These are phyloP conservation scores for Aspergillus sojae DNA, from an alignment of 2,329 filamentous ascomycete genomes.

Conservation along the genomic window DNA sequence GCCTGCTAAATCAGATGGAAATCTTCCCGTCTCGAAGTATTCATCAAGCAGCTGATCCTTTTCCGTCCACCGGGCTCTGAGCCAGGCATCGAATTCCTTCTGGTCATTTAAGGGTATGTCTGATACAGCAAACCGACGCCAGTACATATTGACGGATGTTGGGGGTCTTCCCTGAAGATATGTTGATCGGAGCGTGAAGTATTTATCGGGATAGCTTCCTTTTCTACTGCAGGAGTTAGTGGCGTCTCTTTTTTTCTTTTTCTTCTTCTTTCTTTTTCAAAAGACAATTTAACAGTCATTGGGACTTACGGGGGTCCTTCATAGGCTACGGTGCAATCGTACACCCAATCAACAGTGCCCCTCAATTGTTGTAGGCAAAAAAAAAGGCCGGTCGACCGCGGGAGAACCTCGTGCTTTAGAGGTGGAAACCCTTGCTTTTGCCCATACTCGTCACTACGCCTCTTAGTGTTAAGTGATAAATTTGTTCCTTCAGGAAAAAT, in stretches of 20 bases:
- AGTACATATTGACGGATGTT: slow-evolving; percentile 96
- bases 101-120: slow-evolving; percentile 79
- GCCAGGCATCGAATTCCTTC: slow-evolving; percentile 79
- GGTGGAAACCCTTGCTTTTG: slow-evolving; percentile 59
- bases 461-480: slow-evolving; percentile 57
- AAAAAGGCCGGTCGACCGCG: slow-evolving; percentile 62
- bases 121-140: slow-evolving; percentile 79
- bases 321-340: slow-evolving; percentile 88
- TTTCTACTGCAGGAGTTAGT: slow-evolving; percentile 52
- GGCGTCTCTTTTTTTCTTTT: not conserved
- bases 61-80: slow-evolving; percentile 83
- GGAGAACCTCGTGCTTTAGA: slow-evolving; percentile 63
- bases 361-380: slow-evolving; percentile 64
- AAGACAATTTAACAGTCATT: not conserved
- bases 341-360: slow-evolving; percentile 64
- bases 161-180: slow-evolving; percentile 88
- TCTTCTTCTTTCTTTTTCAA: too few relatives aligned
- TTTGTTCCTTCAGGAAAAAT: slow-evolving; percentile 70
- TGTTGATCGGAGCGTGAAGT: slow-evolving; percentile 82
- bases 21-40: slow-evolving; percentile 75
- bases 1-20: slow-evolving; percentile 68
- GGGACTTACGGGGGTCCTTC: slow-evolving; percentile 82
- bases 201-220: slow-evolving; percentile 83
- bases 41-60: slow-evolving; percentile 89
- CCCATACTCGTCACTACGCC: slow-evolving; percentile 60